Evolutionary conservation across 1,284 basidiomycete genomes (phyloP).

Genomic region (Hymenochaete sp.): DNA sequence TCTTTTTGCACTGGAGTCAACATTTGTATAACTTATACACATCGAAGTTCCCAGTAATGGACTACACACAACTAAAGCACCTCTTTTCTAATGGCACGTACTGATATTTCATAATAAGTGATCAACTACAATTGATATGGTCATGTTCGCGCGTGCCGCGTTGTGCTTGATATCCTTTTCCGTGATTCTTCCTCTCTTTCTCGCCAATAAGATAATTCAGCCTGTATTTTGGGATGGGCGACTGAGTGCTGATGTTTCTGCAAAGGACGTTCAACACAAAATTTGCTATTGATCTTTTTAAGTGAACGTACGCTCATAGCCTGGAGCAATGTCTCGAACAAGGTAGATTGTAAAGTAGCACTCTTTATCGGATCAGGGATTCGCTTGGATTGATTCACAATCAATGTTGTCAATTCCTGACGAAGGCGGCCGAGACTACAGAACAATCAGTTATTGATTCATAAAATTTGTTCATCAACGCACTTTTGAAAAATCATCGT

Average conservation of each 20-base stretch:
- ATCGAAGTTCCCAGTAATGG: too few species aligned
- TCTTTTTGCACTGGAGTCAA: too few species aligned
- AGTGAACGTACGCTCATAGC: slow-evolving; percentile 57
- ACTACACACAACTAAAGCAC: too few species aligned
- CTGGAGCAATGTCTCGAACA: slow-evolving; percentile 73
- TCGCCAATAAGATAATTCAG: slow-evolving; percentile 50
- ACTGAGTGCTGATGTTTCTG: slow-evolving; percentile 34
- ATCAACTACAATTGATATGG: too few species aligned
- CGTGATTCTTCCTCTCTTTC: slow-evolving; percentile 50
- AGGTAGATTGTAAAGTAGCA: slow-evolving; percentile 60
- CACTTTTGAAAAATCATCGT: slow-evolving; percentile 93
- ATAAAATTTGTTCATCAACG: slow-evolving; percentile 20
- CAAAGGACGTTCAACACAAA: background rate
- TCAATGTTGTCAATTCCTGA: slow-evolving; percentile 76
- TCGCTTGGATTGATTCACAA: slow-evolving; percentile 62
- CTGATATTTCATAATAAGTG: too few species aligned
- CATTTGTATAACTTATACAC: too few species aligned
- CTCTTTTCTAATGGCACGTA: too few species aligned
- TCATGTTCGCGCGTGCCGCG: too few species aligned
- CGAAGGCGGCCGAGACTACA: slow-evolving; percentile 76
- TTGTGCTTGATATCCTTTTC: slow-evolving; percentile 29
- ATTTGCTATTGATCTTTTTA: background rate
- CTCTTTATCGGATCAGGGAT: slow-evolving; percentile 53
- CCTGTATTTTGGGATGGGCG: slow-evolving; percentile 47
- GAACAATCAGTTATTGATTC: slow-evolving; percentile 7